Base-by-base conservation (phyloP, 1,139 yeast genomes). In the Saccharomycopsis crataegensis region DNA sequence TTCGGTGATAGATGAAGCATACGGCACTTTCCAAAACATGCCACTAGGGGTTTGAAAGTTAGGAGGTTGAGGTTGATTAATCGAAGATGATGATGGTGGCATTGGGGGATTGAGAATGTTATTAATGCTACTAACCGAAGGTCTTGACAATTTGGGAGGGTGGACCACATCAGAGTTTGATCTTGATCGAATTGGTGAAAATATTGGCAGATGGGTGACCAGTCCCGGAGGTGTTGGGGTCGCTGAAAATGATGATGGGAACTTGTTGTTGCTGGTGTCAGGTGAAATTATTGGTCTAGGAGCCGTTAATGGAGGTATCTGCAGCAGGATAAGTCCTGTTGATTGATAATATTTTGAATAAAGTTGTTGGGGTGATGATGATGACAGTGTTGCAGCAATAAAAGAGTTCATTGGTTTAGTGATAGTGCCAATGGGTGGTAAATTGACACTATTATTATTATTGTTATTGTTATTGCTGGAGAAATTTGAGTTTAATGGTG, bases 1-100 rank as follows among this genome's bases (percentile, higher is more conserved):
- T 33, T 47, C 38, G 8, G 47, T 12, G 17, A 48, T 43, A 31
- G 46, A 45, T 6, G 53, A 46, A 9, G 41, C 7, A 28, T 37
- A 52, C 4, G 56, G 57, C 12, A 52, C 56, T 45, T 56, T 56
- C 57, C 55, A 46, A 43, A 54, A 46, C 11, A 49, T 28, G 9
- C 33, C 48, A 45, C 40, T 12, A 14, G 46, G 44, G 44, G 16
- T 6, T 42, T 42, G 17, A 22, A 12, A 22, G 16, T 42, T 42
- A 11, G 12, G 31, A 8, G 47, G 28, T 22, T 22, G 11, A 7
- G 41, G 14, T 37, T 42, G 12, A 4, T 6, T 42, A 42, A 12
- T 5, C 3, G 44, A 42, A 12, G 44, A 12, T 4, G 14, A 37
- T 41, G 22, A 41, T 12, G 44, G n/a, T 44, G 52, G 38, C 7